phyloP scores from a whole-genome alignment of 805 yeast species.

The Kluyveromyces lactis region DNA sequence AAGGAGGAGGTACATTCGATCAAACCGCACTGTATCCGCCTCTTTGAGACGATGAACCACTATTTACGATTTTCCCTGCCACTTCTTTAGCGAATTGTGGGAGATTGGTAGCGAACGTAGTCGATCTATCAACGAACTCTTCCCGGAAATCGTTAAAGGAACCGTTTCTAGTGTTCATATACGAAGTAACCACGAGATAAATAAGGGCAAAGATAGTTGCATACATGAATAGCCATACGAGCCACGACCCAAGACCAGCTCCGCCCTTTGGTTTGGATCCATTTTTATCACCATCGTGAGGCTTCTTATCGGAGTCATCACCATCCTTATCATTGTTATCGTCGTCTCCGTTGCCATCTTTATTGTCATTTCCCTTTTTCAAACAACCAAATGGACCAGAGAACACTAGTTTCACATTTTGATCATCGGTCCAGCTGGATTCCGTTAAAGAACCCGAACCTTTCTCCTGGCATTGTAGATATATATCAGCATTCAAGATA shows the following conservation, averaged over 20 bases:
- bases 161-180: conserved; percentile 63
- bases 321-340: conserved; percentile 18
- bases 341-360: conserved; percentile 15
- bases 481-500: conserved; percentile 38
- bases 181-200: conserved; percentile 61
- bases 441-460: conserved; percentile 24
- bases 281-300: conserved; percentile 15
- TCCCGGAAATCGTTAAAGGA: conserved; percentile 61
- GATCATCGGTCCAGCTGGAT: conserved; percentile 19
- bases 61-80: conserved; percentile 55
- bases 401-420: conserved; percentile 21
- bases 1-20: conserved; percentile 5
- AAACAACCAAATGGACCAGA: conserved; percentile 40
- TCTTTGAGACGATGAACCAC: conserved; percentile 39
- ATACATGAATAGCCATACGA: conserved; percentile 72
- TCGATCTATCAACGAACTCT: conserved; percentile 62
- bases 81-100: conserved; percentile 67
- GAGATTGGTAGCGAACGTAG: conserved; percentile 47
- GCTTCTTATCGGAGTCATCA: conserved; percentile 25
- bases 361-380: conserved; percentile 21
- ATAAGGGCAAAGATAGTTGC: conserved; percentile 61
- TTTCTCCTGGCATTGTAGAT: conserved; percentile 39
- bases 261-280: conserved; percentile 23
- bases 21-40: conserved; percentile 94
- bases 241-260: conserved; percentile 35